Conservation (phyloP, 352 stramenopile species). For the Pythium oligandrum region DNA sequence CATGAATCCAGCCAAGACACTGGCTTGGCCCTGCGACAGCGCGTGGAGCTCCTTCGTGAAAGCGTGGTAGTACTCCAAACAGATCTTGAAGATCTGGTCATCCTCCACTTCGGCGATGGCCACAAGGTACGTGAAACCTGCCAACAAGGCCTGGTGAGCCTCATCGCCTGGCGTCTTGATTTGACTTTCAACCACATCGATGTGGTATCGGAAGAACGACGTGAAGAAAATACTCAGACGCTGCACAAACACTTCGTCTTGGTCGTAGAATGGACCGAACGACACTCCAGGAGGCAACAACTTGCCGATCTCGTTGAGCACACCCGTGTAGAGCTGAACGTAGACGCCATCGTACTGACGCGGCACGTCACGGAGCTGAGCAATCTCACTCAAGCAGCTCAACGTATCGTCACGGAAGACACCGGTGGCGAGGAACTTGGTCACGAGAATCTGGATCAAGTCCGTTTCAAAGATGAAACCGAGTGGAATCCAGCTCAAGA, state of each 20-base stretch:
- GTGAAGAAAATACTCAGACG: constrained; percentile 97
- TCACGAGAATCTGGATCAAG: constrained; percentile 93
- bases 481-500: constrained; percentile 98
- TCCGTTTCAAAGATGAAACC: constrained; percentile 98
- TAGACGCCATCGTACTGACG: constrained; percentile 93
- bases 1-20: constrained; percentile 52
- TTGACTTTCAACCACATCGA: constrained; percentile 92
- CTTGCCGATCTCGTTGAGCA: constrained; percentile 90
- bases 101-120: constrained; percentile 90
- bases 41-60: constrained; percentile 97
- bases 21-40: constrained; percentile 76
- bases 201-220: constrained; percentile 93
- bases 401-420: constrained; percentile 97
- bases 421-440: constrained; percentile 94
- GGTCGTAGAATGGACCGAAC: constrained; percentile 91
- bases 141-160: constrained; percentile 87
- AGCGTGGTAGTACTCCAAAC: constrained; percentile 97
- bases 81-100: constrained; percentile 98
- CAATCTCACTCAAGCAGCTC: constrained; percentile 98
- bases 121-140: constrained; percentile 92
- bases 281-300: constrained; percentile 89
- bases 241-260: constrained; percentile 97
- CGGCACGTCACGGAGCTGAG: constrained; percentile 89
- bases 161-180: constrained; percentile 76
- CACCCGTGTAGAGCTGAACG: constrained; percentile 92